Conservation (phyloP, 257 asterid genomes). For the Plectranthus barbatus region DNA sequence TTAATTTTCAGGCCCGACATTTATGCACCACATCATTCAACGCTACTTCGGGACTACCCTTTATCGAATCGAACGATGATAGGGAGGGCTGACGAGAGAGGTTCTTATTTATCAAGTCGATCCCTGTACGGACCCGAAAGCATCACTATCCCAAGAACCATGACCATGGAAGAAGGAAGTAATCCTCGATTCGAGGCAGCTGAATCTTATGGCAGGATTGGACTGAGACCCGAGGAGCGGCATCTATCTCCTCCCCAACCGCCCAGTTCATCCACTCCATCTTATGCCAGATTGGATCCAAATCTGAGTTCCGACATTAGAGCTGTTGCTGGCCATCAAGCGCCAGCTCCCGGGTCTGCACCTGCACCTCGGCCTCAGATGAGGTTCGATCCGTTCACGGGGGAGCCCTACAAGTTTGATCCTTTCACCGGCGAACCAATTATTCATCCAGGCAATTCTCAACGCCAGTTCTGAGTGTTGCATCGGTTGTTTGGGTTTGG, state of each 20-base stretch:
- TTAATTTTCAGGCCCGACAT: slow-evolving; percentile 46
- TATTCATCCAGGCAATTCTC: slow-evolving; percentile 32
- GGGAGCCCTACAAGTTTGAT: slow-evolving; percentile 84
- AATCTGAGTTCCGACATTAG: slow-evolving; percentile 12
- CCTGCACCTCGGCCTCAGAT: slow-evolving; percentile 44
- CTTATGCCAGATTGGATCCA: slow-evolving; percentile 25
- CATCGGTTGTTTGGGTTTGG: neutral
- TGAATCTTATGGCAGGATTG: slow-evolving; percentile 22
- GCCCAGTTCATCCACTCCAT: slow-evolving; percentile 24
- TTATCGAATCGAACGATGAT: slow-evolving; percentile 11
- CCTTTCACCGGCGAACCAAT: slow-evolving; percentile 94
- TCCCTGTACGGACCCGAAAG: slow-evolving; percentile 12
- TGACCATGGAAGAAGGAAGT: slow-evolving; percentile 27
- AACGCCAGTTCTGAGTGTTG: slow-evolving; percentile 23
- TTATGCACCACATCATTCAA: slow-evolving; percentile 30
- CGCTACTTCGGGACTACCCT: slow-evolving; percentile 15
- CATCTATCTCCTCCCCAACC: slow-evolving; percentile 23
- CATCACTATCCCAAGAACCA: slow-evolving; percentile 13
- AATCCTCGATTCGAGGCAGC: slow-evolving; percentile 27
- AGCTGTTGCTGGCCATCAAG: slow-evolving; percentile 20
- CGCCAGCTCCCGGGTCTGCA: too few relatives aligned
- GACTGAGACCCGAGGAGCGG: slow-evolving; percentile 21
- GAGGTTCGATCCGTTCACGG: slow-evolving; percentile 79
- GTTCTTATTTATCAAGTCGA: neutral
- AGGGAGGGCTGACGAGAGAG: slow-evolving; percentile 11